A percentile compares a stretch with the other conserved stretches of the same genome.
Evolutionary conservation across 169 alveolate genomes (phyloP).

Genomic region (Plasmodium yoelii): DNA sequence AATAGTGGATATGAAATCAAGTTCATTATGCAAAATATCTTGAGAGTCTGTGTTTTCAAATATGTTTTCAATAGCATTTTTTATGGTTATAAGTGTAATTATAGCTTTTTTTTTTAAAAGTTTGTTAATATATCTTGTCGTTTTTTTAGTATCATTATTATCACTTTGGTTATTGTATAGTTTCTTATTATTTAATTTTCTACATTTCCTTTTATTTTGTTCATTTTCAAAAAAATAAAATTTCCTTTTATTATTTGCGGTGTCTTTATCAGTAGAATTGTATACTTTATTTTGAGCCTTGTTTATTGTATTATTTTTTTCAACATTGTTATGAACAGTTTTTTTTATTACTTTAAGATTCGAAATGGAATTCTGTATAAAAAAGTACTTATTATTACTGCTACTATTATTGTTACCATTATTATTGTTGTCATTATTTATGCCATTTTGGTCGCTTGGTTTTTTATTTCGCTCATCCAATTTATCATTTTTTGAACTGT

Average conservation of each 20-base stretch:
- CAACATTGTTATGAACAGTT: slow-evolving; percentile 1
- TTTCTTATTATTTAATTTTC: slow-evolving; percentile 49
- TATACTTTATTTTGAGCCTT: neutral
- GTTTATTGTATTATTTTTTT: neutral
- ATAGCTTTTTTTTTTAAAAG: slow-evolving; percentile 70
- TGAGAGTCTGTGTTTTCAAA: slow-evolving; percentile 41
- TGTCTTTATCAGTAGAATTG: neutral
- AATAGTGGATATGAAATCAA: too few relatives aligned
- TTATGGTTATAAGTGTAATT: slow-evolving; percentile 30
- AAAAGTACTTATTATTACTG: slow-evolving; percentile 61
- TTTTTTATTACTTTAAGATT: slow-evolving; percentile 54
- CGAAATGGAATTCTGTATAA: slow-evolving; percentile 60
- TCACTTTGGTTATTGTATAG: slow-evolving; percentile 10
- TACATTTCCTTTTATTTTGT: slow-evolving; percentile 55
- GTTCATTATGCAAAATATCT: neutral
- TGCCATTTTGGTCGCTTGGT: neutral
- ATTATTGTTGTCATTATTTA: neutral
- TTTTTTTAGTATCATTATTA: slow-evolving; percentile 23
- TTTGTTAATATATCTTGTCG: slow-evolving; percentile 64
- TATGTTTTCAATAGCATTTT: slow-evolving; percentile 61
- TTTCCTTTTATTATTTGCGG: slow-evolving; percentile 36
- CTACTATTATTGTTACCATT: neutral
- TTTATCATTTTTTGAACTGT: neutral
- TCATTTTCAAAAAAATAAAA: slow-evolving; percentile 54
- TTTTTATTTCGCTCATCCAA: too few relatives aligned